Base-by-base conservation (phyloP, 1,139 yeast genomes). In the Yamadazyma friedrichii region DNA sequence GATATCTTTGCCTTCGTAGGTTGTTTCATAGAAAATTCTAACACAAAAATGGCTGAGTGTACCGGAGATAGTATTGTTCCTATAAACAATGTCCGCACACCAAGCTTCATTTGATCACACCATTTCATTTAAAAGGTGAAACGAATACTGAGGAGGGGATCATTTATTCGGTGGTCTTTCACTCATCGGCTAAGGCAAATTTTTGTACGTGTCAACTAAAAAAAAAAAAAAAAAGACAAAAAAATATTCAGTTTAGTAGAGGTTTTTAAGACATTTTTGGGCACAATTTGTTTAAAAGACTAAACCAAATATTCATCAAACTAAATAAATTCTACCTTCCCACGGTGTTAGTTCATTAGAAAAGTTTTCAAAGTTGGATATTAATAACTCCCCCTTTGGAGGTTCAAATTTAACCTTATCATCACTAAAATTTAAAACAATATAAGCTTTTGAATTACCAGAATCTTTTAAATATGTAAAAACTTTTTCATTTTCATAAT, bases 381-480 rank as follows among this genome's bases (percentile, higher is more conserved):
- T 55, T 17, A 65, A 44, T 52, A 70, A 58, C 15, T 36, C 35
- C 15, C 29, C 8, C 32, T 20, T 10, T 28, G 24, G 15, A 9
- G 29, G 31, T 38, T 62, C 55, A 43, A 68, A 65, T 45, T 58
- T 50, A 34, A 62, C 53, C 6, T 59, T 11, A 35, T 69, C 61
- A 28, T 56, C 51, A 24, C 71, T 56, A 49, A 77, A 75, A 61
- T 77, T 77, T 58, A 77, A 62, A 6, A 65, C 76, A 33, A 71
- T 69, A 46, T 65, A 67, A 10, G 72, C 64, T 9, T 27, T 33
- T 45, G 62, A 63, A 3, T 28, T n/a, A 9, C 35, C 41, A 6
- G 31, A 33, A 13, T 13, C 37, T 31, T 50, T 49, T 3, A 37
- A 38, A 33, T 39, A 50, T 9, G 46, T 46, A 38, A 49, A 46